Conservation (phyloP, 2,329 filamentous ascomycete species). For the Colletotrichum liaoningense region DNA sequence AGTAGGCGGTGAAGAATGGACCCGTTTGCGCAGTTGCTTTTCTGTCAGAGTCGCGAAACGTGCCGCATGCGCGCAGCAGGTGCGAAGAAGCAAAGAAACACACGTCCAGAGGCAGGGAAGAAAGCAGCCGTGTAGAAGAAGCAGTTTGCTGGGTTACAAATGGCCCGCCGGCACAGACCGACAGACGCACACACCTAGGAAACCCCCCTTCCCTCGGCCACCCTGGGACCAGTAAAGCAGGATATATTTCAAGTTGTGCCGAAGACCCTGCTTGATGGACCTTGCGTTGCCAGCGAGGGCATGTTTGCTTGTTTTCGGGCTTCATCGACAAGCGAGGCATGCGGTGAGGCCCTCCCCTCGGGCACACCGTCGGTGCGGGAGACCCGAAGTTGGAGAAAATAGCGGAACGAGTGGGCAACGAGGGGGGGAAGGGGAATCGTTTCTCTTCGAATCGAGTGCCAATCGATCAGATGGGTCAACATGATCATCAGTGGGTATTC, state of each 20-base stretch:
- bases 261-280: background rate
- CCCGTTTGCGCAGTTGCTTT: background rate
- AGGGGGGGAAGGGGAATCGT: background rate
- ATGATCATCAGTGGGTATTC: background rate
- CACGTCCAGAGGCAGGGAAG: background rate
- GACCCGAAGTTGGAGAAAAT: background rate
- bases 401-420: background rate
- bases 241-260: background rate
- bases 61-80: background rate
- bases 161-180: background rate
- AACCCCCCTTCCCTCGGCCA: background rate
- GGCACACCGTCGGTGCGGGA: background rate
- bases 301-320: background rate
- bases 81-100: background rate
- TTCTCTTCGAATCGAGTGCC: background rate
- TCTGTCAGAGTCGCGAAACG: background rate
- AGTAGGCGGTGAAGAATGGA: background rate
- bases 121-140: background rate
- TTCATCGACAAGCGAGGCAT: background rate
- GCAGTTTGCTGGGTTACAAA: background rate
- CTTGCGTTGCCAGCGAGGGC: background rate
- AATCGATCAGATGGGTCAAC: background rate
- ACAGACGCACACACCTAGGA: background rate
- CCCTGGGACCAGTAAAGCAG: background rate
- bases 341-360: background rate